Conservation (phyloP, 169 alveolate genomes). For the Plasmodium coatneyi region DNA sequence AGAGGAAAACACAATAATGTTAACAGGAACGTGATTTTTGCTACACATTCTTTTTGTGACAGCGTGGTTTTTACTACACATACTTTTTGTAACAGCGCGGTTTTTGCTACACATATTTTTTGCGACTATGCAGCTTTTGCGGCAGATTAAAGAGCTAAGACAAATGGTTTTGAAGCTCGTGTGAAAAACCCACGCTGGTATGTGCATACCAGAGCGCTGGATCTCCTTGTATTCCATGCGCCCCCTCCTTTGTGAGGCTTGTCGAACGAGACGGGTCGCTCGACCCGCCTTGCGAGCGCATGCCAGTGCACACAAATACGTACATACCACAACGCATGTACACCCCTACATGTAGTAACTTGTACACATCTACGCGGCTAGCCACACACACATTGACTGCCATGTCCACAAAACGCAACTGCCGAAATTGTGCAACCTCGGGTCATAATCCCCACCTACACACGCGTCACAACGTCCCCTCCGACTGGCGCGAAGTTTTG, state of each 20-base stretch:
- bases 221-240: not conserved
- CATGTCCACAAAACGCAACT: not conserved
- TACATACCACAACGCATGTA: not conserved
- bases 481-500: not conserved
- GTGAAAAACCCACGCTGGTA: not conserved
- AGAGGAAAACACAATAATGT: conserved; percentile 8
- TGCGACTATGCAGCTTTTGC: not conserved
- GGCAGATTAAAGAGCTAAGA: not conserved
- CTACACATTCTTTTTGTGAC: not conserved
- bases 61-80: not conserved
- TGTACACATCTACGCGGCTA: not conserved
- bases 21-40: not conserved
- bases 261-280: not conserved
- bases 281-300: not conserved
- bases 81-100: not conserved
- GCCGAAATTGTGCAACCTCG: not conserved
- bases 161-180: not conserved
- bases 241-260: not conserved
- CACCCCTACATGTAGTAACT: not conserved
- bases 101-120: not conserved
- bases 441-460: not conserved
- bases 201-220: not conserved
- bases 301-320: not conserved
- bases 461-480: not conserved
- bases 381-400: not conserved